Base-by-base conservation (phyloP, 208 protist species). In the Crithidia fasciculata region DNA sequence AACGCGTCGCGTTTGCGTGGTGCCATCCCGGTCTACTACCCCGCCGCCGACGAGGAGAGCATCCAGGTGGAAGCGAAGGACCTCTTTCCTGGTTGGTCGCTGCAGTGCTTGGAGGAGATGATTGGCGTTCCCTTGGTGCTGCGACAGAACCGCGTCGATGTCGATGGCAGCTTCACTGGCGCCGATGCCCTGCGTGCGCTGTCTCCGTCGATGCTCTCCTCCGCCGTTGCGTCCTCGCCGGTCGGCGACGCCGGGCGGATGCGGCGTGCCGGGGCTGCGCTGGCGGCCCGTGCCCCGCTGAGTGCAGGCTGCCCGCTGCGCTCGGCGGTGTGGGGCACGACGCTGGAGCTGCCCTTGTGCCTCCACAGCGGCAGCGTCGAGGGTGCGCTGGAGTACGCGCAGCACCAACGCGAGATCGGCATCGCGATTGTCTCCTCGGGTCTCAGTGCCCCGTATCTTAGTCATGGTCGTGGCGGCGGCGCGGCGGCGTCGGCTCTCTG, bases 41-140 rank as follows among this genome's bases (percentile, higher is more conserved):
- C 64, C 7, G 62, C 56, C 52, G 55, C 75, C 12, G 76, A 88
- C 9, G 79, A 85, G 28, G 78, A 88, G 41, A 73, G 69, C 47
- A 82, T 83, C 49, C 66, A 74, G 12, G 69, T 83, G 0, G 72
- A 71, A 3, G 65, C 73, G 10, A 55, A 76, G n/a, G 73, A 84
- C 18, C 68, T 88, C 41, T 82, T 73, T 54, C 79, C 83, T 0
- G 83, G 76, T n/a, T 88, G 80, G 78, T 78, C 83, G 59, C 73
- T 83, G 67, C 83, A 88, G 69, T 85, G 80, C 49, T 64, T 88
- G 56, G 76, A 83, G 58, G 76, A 88, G 58, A 80, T 85, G 69
- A 67, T 88, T 10, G 73, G 62, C 12, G 53, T 88, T 40, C 72
- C 83, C 4, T 62, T 88, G 2, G 74, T 81, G 59, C 50, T 85